Evolutionary conservation across 2,329 filamentous ascomycete species (phyloP).

Genomic region (Orbilia oligospora): DNA sequence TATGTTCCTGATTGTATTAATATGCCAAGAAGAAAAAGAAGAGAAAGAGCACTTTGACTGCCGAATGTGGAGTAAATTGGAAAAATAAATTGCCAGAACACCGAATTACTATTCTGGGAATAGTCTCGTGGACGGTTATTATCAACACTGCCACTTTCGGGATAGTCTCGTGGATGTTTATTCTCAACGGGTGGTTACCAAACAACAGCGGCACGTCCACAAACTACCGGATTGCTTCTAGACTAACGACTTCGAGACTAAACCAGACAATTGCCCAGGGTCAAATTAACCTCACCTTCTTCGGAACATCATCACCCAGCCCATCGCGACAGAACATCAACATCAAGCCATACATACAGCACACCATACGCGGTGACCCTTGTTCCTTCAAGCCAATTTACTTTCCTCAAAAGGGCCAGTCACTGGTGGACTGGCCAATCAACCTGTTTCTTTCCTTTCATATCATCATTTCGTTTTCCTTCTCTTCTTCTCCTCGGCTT

Average conservation of each 20-base stretch:
- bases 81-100: constrained; percentile 36
- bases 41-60: constrained; percentile 34
- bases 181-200: constrained; percentile 25
- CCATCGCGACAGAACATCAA: neutral
- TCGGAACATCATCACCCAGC: neutral
- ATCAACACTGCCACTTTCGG: too few species aligned
- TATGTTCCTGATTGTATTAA: too few species aligned
- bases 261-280: neutral
- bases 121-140: too few species aligned
- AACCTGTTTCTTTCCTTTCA: too few species aligned
- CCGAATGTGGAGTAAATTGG: constrained; percentile 12
- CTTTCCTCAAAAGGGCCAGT: constrained; percentile 5
- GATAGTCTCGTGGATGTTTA: too few species aligned
- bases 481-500: too few species aligned
- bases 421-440: neutral
- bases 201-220: constrained; percentile 54
- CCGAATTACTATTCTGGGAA: too few species aligned
- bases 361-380: constrained; percentile 15
- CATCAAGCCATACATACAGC: too few species aligned
- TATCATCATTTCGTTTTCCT: too few species aligned
- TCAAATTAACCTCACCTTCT: neutral
- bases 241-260: too few species aligned
- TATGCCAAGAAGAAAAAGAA: neutral
- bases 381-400: neutral
- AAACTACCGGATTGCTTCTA: constrained; percentile 48